These are phyloP conservation scores for Coniochaeta prunicola DNA, from an alignment of 2,329 filamentous ascomycete genomes.

Conservation along the genomic window DNA sequence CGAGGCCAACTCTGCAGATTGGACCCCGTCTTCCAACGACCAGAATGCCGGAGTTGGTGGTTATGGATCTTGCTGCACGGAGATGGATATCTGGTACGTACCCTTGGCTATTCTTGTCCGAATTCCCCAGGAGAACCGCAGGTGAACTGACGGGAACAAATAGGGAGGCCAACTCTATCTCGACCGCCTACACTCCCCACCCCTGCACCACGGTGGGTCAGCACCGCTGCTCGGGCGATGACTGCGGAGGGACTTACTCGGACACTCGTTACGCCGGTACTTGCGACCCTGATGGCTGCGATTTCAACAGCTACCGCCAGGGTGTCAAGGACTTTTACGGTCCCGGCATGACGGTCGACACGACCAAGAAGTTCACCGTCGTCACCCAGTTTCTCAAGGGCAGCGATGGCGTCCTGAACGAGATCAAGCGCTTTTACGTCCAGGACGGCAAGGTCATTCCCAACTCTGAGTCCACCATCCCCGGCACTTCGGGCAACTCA, in stretches of 20 bases:
- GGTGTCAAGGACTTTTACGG: conserved; percentile 56
- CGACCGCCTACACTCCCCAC: conserved; percentile 52
- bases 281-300: conserved; percentile 59
- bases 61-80: conserved; percentile 46
- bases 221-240: conserved; percentile 30
- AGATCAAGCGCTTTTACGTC: conserved; percentile 54
- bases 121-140: background rate
- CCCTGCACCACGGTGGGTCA: conserved; percentile 40
- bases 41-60: conserved; percentile 39
- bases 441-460: conserved; percentile 50
- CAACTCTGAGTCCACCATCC: conserved; percentile 30
- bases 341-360: conserved; percentile 48
- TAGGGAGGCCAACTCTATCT: conserved; percentile 57
- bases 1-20: conserved; percentile 40
- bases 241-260: conserved; percentile 41
- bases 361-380: conserved; percentile 48
- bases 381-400: conserved; percentile 52
- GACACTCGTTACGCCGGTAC: conserved; percentile 45
- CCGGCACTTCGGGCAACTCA: conserved; percentile 19
- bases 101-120: background rate
- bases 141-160: background rate
- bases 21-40: conserved; percentile 42
- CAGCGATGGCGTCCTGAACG: conserved; percentile 34
- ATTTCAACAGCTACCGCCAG: conserved; percentile 59
- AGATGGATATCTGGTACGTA: conserved; percentile 52